phyloP scores from a whole-genome alignment of 169 alveolate species.

The Cryptosporidium sp. region DNA sequence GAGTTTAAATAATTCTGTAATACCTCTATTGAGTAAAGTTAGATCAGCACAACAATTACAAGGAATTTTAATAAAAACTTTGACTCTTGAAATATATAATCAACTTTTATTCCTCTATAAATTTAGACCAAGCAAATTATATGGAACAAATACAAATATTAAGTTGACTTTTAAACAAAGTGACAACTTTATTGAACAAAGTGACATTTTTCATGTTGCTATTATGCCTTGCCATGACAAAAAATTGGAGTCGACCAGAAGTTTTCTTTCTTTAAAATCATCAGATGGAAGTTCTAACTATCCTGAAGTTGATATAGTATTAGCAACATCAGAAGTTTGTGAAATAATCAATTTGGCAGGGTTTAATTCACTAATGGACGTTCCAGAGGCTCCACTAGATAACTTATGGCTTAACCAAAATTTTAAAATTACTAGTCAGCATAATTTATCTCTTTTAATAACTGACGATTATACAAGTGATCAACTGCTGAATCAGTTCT shows the following conservation, averaged over 20 bases:
- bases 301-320: slow-evolving; percentile 74
- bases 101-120: slow-evolving; percentile 44
- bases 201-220: slow-evolving; percentile 83
- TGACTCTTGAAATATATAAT: slow-evolving; percentile 49
- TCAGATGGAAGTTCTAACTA: background rate
- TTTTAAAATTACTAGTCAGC: background rate
- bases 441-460: background rate
- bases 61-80: slow-evolving; percentile 84
- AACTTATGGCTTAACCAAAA: slow-evolving; percentile 58
- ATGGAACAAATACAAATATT: background rate
- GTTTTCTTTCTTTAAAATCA: slow-evolving; percentile 5
- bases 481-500: background rate
- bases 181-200: slow-evolving; percentile 32
- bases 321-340: slow-evolving; percentile 40
- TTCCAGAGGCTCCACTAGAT: slow-evolving; percentile 56
- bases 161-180: background rate
- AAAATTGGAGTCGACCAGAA: slow-evolving; percentile 91
- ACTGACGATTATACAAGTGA: background rate
- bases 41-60: slow-evolving; percentile 90
- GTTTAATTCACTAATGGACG: slow-evolving; percentile 25
- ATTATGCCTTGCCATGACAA: slow-evolving; percentile 94
- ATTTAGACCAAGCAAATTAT: background rate
- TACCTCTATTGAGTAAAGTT: slow-evolving; percentile 87
- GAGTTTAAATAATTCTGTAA: slow-evolving; percentile 83
- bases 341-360: slow-evolving; percentile 42